Evolutionary conservation across 148 eudicot species (phyloP), one percentile per base, ranked within the genome.

Genomic region (Persicaria tinctoria): DNA sequence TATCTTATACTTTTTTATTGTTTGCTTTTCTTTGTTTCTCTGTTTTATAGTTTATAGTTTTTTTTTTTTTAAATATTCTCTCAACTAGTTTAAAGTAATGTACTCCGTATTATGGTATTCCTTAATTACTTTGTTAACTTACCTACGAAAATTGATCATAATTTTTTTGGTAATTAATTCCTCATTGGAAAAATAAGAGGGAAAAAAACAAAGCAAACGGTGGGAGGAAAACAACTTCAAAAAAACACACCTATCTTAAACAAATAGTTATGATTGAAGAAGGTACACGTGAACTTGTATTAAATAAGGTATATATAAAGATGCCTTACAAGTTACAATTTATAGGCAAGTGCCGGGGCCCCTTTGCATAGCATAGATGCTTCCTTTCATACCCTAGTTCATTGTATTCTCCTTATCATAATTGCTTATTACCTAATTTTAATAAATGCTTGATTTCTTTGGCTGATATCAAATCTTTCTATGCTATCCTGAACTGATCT

Each of bases 361-460:
- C 5, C 32, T 57, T 17, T 17, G 27, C 32, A 20, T 60, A 60
- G 20, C 18, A 23, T 12, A 60, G 12, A 60, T 60, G 66, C 12
- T 60, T 60, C 66, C 41, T 23, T 20, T 23, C 17, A 23, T 38
- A 63, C n/a, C 46, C 69, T 16, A 63, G 6, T 63, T 63, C 69
- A 63, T 63, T 63, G 44, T 23, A 63, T 27, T 63, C 45, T 27
- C 38, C 69, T 63, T 38, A 38, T 32, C n/a, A 63, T 63, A 63
- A 63, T 32, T 63, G 69, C 13, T 7, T 46, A 66, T 7, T 47
- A 66, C 70, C 70, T 66, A 66, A 66, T 44, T 66, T 14, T 41
- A 13, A 38, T 66, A 66, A 41, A 66, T 60, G 66, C 66, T 8
- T 8, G 38, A 60, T 60, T 60, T 60, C 3, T 20, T 60, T 60